A percentile compares a stretch with the other conserved stretches of the same genome.
Conservation (phyloP, 441 rosid species). For the Heliophila coronopifolia region DNA sequence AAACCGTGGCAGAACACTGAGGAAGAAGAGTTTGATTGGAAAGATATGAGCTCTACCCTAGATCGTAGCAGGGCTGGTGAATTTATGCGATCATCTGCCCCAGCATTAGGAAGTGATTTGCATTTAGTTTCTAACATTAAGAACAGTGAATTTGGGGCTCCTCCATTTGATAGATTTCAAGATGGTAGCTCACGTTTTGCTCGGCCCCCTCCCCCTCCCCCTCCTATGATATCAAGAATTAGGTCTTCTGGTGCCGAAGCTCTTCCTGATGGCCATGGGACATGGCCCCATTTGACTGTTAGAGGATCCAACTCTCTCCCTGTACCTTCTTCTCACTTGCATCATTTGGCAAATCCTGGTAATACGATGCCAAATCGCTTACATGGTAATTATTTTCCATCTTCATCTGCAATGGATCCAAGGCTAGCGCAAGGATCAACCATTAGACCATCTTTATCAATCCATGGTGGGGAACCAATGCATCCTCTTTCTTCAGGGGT, state of each 20-base stretch:
- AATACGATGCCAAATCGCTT: too few species aligned
- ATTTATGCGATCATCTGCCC: constrained; percentile 42
- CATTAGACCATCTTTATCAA: constrained; percentile 39
- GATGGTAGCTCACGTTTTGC: constrained; percentile 39
- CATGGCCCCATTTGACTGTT: constrained; percentile 48
- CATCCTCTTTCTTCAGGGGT: constrained; percentile 62
- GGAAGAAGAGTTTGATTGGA: constrained; percentile 98
- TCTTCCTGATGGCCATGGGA: constrained; percentile 31
- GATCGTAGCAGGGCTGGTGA: constrained; percentile 51
- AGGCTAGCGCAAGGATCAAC: constrained; percentile 43
- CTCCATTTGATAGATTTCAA: constrained; percentile 37
- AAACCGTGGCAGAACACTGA: constrained; percentile 94
- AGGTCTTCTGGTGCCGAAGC: constrained; percentile 42
- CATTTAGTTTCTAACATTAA: constrained; percentile 40
- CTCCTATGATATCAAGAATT: constrained; percentile 34
- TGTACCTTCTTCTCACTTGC: constrained; percentile 37
- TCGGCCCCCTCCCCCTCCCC: constrained; percentile 38
- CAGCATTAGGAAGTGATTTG: constrained; percentile 38
- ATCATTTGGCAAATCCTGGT: constrained; percentile 47
- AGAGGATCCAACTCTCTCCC: constrained; percentile 50
- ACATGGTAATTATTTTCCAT: constrained; percentile 34
- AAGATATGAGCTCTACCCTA: constrained; percentile 88
- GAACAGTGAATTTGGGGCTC: constrained; percentile 35
- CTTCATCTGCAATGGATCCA: constrained; percentile 37
- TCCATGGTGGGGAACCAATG: constrained; percentile 42